Conservation (phyloP, 352 stramenopile genomes). For the Thraustochytrium striatum region DNA sequence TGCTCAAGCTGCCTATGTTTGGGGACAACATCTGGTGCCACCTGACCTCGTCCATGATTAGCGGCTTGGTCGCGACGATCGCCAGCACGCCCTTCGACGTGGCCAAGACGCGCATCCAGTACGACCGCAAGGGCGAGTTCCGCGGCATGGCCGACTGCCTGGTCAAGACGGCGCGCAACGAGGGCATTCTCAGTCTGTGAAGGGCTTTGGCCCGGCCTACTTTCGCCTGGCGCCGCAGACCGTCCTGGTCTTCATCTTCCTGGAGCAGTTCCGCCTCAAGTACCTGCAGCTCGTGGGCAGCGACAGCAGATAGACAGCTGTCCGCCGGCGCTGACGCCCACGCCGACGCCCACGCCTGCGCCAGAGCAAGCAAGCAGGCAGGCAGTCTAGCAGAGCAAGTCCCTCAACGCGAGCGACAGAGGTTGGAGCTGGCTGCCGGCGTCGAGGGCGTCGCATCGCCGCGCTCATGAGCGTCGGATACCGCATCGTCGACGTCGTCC, state of each 20-base stretch:
- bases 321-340: no score
- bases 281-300: no score
- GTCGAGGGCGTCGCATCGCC: no score
- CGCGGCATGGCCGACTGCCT: conserved; percentile 35
- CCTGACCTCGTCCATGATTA: conserved; percentile 69
- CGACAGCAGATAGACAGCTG: no score
- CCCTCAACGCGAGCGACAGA: no score
- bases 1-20: conserved; percentile 59
- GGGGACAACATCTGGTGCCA: conserved; percentile 66
- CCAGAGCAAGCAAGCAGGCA: no score
- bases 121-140: conserved; percentile 52
- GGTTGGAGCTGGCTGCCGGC: no score
- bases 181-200: conserved; percentile 52
- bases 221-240: conserved; percentile 48
- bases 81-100: conserved; percentile 70
- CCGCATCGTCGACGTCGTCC: no score
- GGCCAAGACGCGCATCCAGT: conserved; percentile 76
- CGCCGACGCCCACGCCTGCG: no score
- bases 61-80: conserved; percentile 66
- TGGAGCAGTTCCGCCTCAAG: conserved; percentile 46
- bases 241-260: conserved; percentile 50
- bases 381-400: no score
- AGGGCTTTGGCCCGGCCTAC: conserved; percentile 52
- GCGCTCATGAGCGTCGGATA: no score
- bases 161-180: conserved; percentile 31